Evolutionary conservation across 2,329 filamentous ascomycete species (phyloP).

Genomic region (Aureobasidium zeae): DNA sequence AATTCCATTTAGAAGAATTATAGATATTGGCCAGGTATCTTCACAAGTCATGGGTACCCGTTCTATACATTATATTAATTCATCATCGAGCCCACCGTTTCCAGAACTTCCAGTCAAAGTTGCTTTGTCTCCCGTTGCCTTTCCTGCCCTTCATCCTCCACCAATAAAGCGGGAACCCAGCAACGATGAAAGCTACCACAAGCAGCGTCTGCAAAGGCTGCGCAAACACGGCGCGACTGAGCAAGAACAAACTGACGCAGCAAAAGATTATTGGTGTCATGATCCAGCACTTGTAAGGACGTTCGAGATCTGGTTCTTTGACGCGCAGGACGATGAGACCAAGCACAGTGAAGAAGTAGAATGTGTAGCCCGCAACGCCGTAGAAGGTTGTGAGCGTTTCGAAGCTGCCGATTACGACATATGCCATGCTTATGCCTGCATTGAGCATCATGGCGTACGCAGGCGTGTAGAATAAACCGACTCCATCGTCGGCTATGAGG

Average conservation of each 20-base stretch:
- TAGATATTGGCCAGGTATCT: too few relatives aligned
- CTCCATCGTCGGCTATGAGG: conserved; percentile 62
- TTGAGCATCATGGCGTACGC: conserved; percentile 86
- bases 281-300: conserved; percentile 95
- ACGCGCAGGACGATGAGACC: conserved; percentile 87
- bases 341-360: conserved; percentile 92
- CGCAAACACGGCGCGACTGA: conserved; percentile 80
- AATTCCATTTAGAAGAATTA: too few relatives aligned
- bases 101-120: conserved; percentile 33
- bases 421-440: conserved; percentile 58
- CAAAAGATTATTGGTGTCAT: conserved; percentile 96
- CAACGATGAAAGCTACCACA: conserved; percentile 74
- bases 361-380: conserved; percentile 91
- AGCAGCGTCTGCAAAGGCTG: conserved; percentile 83
- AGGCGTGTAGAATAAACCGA: conserved; percentile 85
- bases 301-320: conserved; percentile 73
- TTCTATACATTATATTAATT: conserved; percentile 16
- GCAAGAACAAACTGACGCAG: conserved; percentile 87
- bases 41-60: neutral
- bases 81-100: conserved; percentile 27
- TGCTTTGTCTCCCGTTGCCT: conserved; percentile 26
- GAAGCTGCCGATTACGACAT: conserved; percentile 84
- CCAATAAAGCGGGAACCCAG: conserved; percentile 80
- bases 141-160: conserved; percentile 63
- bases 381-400: conserved; percentile 90